Percentiles rank a stretch among this genome's conserved stretches.
These are phyloP conservation scores for Kwoniella shandongensis DNA, from an alignment of 768 basidiomycete genomes.

Conservation along the genomic window DNA sequence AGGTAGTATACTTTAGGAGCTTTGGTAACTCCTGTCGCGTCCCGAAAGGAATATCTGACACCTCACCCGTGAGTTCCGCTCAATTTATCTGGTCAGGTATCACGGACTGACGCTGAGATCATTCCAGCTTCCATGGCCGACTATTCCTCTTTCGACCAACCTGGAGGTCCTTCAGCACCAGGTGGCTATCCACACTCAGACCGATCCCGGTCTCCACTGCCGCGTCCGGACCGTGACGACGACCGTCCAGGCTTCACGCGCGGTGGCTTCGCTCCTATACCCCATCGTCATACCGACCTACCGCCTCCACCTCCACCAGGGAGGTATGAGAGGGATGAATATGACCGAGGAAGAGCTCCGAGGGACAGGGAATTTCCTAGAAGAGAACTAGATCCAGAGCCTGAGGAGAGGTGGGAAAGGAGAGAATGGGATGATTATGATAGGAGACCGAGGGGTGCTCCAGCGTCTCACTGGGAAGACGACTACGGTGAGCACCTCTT, in stretches of 20 bases:
- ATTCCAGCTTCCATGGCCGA: background rate
- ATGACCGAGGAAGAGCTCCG: constrained; percentile 18
- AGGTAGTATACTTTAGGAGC: too few relatives aligned
- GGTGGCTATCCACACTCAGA: background rate
- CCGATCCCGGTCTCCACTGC: constrained; percentile 6
- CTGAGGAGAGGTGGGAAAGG: constrained; percentile 27
- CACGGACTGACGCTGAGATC: too few relatives aligned
- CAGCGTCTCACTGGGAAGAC: constrained; percentile 29
- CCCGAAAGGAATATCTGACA: too few relatives aligned
- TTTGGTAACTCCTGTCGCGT: too few relatives aligned
- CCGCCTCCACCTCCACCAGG: constrained; percentile 20
- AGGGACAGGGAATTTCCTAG: constrained; percentile 31
- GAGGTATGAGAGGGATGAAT: constrained; percentile 21
- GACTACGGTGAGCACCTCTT: constrained; percentile 31
- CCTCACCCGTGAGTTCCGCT: too few relatives aligned
- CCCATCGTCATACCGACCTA: constrained; percentile 34
- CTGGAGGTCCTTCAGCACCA: background rate
- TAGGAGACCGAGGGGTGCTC: constrained; percentile 19
- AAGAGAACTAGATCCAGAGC: constrained; percentile 33
- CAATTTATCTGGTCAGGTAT: too few relatives aligned
- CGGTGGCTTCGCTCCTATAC: constrained; percentile 43
- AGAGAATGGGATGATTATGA: constrained; percentile 28
- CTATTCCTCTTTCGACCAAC: background rate
- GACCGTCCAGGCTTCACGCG: constrained; percentile 32
- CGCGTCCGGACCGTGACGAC: constrained; percentile 13